These are phyloP conservation scores for Astragalus membranaceus DNA, from an alignment of 306 rosid genomes.

Conservation along the genomic window DNA sequence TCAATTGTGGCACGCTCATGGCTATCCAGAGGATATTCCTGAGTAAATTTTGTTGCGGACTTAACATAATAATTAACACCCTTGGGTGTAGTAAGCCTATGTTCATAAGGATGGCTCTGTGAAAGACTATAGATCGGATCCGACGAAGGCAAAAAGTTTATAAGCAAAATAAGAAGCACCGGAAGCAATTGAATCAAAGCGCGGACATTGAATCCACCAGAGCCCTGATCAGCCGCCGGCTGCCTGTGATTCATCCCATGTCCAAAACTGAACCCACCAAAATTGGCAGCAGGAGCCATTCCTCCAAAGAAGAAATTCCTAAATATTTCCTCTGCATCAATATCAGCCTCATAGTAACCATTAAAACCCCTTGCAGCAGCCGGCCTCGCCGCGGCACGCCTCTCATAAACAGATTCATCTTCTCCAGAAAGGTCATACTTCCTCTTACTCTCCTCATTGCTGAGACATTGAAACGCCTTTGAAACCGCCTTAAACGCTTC, in stretches of 20 bases:
- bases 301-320: conserved; percentile 93
- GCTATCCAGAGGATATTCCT: conserved; percentile 50
- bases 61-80: conserved; percentile 84
- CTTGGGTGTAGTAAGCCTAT: conserved; percentile 50
- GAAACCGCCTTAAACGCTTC: conserved; percentile 89
- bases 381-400: conserved; percentile 41
- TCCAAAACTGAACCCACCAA: conserved; percentile 77
- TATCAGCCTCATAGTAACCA: conserved; percentile 68
- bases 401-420: conserved; percentile 63
- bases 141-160: conserved; percentile 74
- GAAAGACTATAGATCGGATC: conserved; percentile 61
- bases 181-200: conserved; percentile 70
- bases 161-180: conserved; percentile 54
- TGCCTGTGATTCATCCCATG: conserved; percentile 55
- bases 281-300: conserved; percentile 69
- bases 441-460: conserved; percentile 57
- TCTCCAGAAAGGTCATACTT: conserved; percentile 72
- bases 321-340: conserved; percentile 86
- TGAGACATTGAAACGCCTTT: conserved; percentile 88
- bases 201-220: conserved; percentile 60
- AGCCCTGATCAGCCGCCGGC: conserved; percentile 39
- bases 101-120: conserved; percentile 60
- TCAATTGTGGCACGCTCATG: conserved; percentile 43
- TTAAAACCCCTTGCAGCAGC: conserved; percentile 39
- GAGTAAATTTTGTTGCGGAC: conserved; percentile 51